Evolutionary conservation across 1,139 yeast genomes (phyloP), one percentile per base, ranked within the genome.

Genomic region (Candida freyschussii): DNA sequence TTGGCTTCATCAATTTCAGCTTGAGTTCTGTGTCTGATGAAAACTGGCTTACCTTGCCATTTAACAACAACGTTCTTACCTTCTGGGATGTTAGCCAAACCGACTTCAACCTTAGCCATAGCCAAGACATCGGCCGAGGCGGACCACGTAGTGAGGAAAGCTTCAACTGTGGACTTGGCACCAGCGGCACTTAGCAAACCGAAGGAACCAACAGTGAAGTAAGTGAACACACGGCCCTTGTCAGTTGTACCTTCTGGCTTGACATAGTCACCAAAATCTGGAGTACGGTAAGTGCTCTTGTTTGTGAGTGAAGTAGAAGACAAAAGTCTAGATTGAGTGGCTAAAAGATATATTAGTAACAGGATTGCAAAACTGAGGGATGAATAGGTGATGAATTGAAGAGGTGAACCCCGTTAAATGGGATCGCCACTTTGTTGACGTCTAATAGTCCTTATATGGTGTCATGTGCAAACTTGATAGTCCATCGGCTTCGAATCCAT

Each of bases 11-110:
- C 86, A 55, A 93, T 89, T 71, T 93, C 99, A 41, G 72, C 77
- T 33, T 77, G 68, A 33, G 98, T 89, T 78, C 99, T 85, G 75
- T 93, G 99, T 77, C 99, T 91, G 64, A 93, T 87, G 69, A 93
- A 93, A 49, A 93, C 96, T 49, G 98, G 98, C 74, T 91, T 93
- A 70, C 98, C 98, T 72, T 93, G 96, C 98, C 98, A 93, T 69
- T 93, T 93, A 55, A 93, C 94, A 59, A 91, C 86, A 50, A 91
- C 94, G 66, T 93, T 93, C 72, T 89, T 89, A 66, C 98, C 98
- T 63, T 83, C 89, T 55, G 99, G 99, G 49, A 93, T 87, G 46
- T 87, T 84, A 40, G 82, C 79, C 57, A 93, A 78, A 65, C 85
- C 91, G 52, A 93, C 96, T 72, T 93, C 98, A 53, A 89, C 96